Evolutionary conservation across 164 flowering plant genomes (phyloP).

Genomic region (Vitis vinifera): ASM3070453v1 NC_081812.1:18865501-18866000

Average conservation of each 20-base stretch:
- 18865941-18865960: not conserved
- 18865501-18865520: conserved; percentile 90
- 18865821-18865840: conserved; percentile 78
- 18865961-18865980: not conserved
- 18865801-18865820: conserved; percentile 51
- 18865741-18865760: conserved; percentile 78
- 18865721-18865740: conserved; percentile 89
- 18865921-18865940: not conserved
- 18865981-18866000: not conserved
- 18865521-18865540: conserved; percentile 90
- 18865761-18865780: conserved; percentile 92
- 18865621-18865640: conserved; percentile 85
- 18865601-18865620: conserved; percentile 92
- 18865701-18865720: conserved; percentile 60
- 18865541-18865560: conserved; percentile 70
- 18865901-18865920: no score
- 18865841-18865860: conserved; percentile 88
- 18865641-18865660: conserved; percentile 57
- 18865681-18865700: conserved; percentile 76
- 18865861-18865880: conserved; percentile 89
- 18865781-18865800: conserved; percentile 59
- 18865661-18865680: conserved; percentile 56
- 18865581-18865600: conserved; percentile 74
- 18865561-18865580: conserved; percentile 56
- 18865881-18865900: conserved; percentile 67